Percentiles rank a stretch among this genome's conserved stretches.
Conservation (phyloP, 495 filamentous ascomycete genomes). For the Aspergillus baeticus region DNA sequence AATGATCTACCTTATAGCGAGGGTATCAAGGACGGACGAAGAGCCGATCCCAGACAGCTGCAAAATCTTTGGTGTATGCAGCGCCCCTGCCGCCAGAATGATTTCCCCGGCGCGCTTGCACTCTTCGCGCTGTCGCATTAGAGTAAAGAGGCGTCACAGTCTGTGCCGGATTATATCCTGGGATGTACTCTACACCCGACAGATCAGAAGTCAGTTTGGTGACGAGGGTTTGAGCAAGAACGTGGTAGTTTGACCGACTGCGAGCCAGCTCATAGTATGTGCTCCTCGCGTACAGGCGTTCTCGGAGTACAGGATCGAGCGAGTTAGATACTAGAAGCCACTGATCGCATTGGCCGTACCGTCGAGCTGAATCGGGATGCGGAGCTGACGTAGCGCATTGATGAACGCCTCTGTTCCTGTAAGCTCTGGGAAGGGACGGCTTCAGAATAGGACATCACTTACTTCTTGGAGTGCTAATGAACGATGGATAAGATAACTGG, state of each 20-base stretch:
- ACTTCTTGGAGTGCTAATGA: slow-evolving; percentile 1
- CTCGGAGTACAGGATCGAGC: not conserved
- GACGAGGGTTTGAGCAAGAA: not conserved
- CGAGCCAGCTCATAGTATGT: not conserved
- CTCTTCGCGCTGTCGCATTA: slow-evolving; percentile 25
- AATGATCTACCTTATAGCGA: slow-evolving; percentile 43
- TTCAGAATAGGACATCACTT: no score
- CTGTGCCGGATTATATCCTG: not conserved
- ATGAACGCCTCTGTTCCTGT: not conserved
- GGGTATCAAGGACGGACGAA: slow-evolving; percentile 32
- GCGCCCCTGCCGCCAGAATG: slow-evolving; percentile 52
- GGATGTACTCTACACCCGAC: slow-evolving; percentile 4
- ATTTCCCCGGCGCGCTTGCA: slow-evolving; percentile 52
- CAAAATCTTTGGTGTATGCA: slow-evolving; percentile 54
- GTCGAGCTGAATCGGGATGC: slow-evolving; percentile 2
- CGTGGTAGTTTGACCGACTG: slow-evolving; percentile 1
- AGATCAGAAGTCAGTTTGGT: not conserved
- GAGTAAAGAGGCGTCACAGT: not conserved
- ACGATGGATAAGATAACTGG: not conserved
- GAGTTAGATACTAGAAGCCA: slow-evolving; percentile 4
- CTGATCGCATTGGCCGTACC: slow-evolving; percentile 1
- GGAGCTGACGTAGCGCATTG: not conserved
- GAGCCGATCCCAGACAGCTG: slow-evolving; percentile 55
- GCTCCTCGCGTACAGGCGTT: not conserved
- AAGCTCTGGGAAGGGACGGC: no score